A percentile compares a stretch with the other conserved stretches of the same genome.
These are phyloP conservation scores for Amylostereum areolatum DNA, from an alignment of 1,284 basidiomycete genomes.

Conservation along the genomic window DNA sequence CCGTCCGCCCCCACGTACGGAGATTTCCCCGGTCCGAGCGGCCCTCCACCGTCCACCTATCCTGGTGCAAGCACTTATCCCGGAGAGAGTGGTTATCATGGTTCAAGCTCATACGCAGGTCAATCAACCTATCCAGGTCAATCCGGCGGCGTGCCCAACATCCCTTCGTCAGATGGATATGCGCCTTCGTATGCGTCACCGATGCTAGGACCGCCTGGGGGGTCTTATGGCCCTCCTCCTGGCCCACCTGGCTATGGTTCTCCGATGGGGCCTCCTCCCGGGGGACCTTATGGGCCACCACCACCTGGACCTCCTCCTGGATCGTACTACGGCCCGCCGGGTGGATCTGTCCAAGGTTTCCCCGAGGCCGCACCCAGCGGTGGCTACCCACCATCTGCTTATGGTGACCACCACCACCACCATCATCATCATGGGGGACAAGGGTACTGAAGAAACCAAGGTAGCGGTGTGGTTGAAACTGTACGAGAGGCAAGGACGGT, in stretches of 20 bases:
- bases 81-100: not conserved
- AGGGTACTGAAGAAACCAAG: no score
- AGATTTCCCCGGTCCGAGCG: not conserved
- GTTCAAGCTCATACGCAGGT: conserved; percentile 7
- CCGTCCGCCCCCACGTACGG: not conserved
- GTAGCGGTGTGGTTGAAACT: no score
- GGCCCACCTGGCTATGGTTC: not conserved
- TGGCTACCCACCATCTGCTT: no score
- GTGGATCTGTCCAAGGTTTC: no score
- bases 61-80: conserved; percentile 5
- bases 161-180: not conserved
- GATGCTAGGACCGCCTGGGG: not conserved
- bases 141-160: not conserved
- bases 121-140: conserved; percentile 8
- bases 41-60: not conserved
- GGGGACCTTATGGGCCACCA: not conserved
- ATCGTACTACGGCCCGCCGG: not conserved
- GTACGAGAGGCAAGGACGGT: no score
- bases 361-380: no score
- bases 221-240: not conserved
- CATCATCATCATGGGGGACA: no score
- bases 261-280: not conserved
- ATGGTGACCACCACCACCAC: no score
- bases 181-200: not conserved
- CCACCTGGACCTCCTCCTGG: not conserved